Evolutionary conservation across 2,329 filamentous ascomycete species (phyloP).

Genomic region (Annulohypoxylon truncatum): DNA sequence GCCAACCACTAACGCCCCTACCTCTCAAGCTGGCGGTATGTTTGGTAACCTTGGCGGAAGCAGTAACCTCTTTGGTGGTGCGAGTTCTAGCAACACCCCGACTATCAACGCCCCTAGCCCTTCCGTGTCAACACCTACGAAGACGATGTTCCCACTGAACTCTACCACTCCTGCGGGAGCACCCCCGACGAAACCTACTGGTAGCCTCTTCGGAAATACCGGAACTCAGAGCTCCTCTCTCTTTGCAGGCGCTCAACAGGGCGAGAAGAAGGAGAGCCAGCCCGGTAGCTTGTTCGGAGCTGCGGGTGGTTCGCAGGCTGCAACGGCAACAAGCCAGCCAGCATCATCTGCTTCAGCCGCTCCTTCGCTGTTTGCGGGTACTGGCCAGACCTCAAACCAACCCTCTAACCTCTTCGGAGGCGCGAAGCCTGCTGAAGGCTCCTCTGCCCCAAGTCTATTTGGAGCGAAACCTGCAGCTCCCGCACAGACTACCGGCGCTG

Average conservation of each 20-base stretch:
- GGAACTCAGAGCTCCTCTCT: constrained; percentile 46
- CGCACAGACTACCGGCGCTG: constrained; percentile 26
- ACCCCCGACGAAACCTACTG: constrained; percentile 57
- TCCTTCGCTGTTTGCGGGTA: constrained; percentile 38
- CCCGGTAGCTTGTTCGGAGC: constrained; percentile 38
- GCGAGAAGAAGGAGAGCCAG: constrained; percentile 45
- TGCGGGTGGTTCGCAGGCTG: constrained; percentile 32
- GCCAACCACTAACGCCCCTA: constrained; percentile 38
- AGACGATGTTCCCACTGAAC: constrained; percentile 60
- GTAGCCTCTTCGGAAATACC: constrained; percentile 46
- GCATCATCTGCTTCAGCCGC: constrained; percentile 42
- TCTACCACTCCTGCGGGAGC: constrained; percentile 68
- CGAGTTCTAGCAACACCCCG: constrained; percentile 35
- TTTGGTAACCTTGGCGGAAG: constrained; percentile 42
- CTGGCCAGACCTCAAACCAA: constrained; percentile 38
- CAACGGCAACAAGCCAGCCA: constrained; percentile 48
- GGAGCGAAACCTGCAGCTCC: constrained; percentile 40
- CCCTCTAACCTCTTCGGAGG: constrained; percentile 38
- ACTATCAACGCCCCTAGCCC: constrained; percentile 36
- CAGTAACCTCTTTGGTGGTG: constrained; percentile 42
- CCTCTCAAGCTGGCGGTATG: constrained; percentile 40
- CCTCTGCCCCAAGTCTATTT: constrained; percentile 41
- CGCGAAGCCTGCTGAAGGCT: constrained; percentile 44
- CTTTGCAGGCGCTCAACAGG: constrained; percentile 56
- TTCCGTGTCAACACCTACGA: constrained; percentile 57